A percentile compares a stretch with the other conserved stretches of the same genome.
phyloP scores from a whole-genome alignment of 2,329 filamentous ascomycete species.

The Scolecobasidium constrictum region DNA sequence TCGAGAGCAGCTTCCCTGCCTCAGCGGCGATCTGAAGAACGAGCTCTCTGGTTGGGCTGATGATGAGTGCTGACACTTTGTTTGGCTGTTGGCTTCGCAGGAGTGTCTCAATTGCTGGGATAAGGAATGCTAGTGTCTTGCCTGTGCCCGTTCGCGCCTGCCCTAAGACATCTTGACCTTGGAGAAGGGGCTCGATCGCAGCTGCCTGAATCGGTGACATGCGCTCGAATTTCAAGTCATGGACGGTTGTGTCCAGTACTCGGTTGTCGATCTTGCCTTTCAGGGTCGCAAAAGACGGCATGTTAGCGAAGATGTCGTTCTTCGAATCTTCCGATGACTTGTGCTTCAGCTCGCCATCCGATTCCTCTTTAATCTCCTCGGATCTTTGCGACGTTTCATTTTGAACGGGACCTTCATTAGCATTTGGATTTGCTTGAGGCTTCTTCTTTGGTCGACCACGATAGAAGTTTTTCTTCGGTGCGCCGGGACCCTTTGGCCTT shows the following conservation, averaged over 20 bases:
- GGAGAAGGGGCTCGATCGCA: not conserved
- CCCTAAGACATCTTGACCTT: slow-evolving; percentile 28
- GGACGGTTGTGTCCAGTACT: not conserved
- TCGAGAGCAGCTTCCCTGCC: slow-evolving; percentile 31
- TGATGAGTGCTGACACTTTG: slow-evolving; percentile 36
- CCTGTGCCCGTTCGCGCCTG: slow-evolving; percentile 42
- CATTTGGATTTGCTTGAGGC: not conserved
- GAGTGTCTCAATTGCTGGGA: slow-evolving; percentile 36
- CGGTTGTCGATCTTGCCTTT: not conserved
- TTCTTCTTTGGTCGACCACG: not conserved
- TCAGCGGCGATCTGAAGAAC: slow-evolving; percentile 44
- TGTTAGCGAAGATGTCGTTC: no score
- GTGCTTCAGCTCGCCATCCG: no score
- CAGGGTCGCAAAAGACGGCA: not conserved
- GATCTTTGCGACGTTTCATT: no score
- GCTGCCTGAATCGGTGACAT: not conserved
- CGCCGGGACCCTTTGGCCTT: no score
- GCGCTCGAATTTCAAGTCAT: not conserved
- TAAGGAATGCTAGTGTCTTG: slow-evolving; percentile 38
- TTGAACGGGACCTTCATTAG: no score
- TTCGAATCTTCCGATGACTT: no score
- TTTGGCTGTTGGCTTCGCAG: slow-evolving; percentile 24
- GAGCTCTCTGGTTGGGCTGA: slow-evolving; percentile 52
- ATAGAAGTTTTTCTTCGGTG: not conserved
- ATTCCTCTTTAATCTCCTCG: no score